Percentiles rank a stretch among this genome's conserved stretches.
Conservation (phyloP, 352 stramenopile species). For the Globisporangium emineosum region DNA sequence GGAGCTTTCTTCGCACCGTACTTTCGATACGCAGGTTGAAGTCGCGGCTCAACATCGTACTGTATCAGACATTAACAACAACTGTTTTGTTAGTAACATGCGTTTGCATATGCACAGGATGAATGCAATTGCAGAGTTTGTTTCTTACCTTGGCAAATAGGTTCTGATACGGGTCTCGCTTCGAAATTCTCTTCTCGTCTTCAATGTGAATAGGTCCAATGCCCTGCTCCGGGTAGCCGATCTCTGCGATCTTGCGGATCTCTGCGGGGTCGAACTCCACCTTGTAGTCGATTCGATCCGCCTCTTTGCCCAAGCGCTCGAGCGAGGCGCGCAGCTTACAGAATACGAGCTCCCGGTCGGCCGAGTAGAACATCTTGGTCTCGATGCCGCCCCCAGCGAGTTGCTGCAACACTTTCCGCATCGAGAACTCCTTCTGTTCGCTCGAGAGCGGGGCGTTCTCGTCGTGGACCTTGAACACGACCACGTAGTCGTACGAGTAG, state of each 20-base stretch:
- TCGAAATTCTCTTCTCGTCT: conserved; percentile 41
- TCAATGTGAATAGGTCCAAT: conserved; percentile 69
- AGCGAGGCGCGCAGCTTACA: conserved; percentile 73
- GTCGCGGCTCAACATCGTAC: conserved; percentile 62
- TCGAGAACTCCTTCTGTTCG: conserved; percentile 63
- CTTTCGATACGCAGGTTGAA: conserved; percentile 67
- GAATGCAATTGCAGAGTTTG: background rate
- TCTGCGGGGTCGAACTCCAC: conserved; percentile 66
- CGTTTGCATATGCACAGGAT: background rate
- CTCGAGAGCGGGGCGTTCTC: conserved; percentile 50
- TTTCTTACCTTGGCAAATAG: conserved; percentile 56
- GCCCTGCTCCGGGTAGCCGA: conserved; percentile 49
- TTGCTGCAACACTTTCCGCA: conserved; percentile 68
- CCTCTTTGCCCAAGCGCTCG: conserved; percentile 62
- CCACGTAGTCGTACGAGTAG: conserved; percentile 79
- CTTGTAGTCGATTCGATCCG: conserved; percentile 76
- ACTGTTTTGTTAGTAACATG: background rate
- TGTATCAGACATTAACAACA: background rate
- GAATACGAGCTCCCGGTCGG: conserved; percentile 63
- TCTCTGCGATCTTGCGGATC: conserved; percentile 52
- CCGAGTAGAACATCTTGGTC: conserved; percentile 84
- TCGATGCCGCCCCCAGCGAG: conserved; percentile 67
- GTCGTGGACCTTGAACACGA: conserved; percentile 82
- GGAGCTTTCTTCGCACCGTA: conserved; percentile 65
- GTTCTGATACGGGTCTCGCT: conserved; percentile 63